These are phyloP conservation scores for Centrapalus pauciflorus DNA, from an alignment of 129 eudicot species.

Conservation along the genomic window DNA sequence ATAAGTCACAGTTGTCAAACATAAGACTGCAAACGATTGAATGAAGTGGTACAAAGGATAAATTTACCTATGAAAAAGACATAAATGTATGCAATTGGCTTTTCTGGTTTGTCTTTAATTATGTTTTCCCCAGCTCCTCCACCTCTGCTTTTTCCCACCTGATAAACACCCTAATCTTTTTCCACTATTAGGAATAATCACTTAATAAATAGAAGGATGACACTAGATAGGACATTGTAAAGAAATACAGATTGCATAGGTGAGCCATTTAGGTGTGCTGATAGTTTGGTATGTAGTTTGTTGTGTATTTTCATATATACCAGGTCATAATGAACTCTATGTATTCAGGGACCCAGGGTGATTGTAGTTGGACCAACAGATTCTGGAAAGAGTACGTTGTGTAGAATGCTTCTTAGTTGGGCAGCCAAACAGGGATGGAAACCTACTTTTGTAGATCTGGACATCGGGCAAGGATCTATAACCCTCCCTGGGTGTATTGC, in stretches of 20 bases:
- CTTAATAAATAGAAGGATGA: neutral
- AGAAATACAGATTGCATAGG: neutral
- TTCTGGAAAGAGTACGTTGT: slow-evolving; percentile 92
- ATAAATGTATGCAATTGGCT: neutral
- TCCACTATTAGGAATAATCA: too few species aligned
- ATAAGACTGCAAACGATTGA: neutral
- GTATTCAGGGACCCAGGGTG: slow-evolving; percentile 81
- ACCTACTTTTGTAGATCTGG: slow-evolving; percentile 95
- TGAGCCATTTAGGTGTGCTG: neutral
- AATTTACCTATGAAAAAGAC: neutral
- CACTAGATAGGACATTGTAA: neutral
- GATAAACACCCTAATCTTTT: too few species aligned
- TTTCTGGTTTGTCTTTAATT: too few species aligned
- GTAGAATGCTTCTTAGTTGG: slow-evolving; percentile 99
- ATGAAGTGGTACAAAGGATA: neutral
- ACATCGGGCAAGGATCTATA: slow-evolving; percentile 93
- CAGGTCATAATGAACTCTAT: neutral
- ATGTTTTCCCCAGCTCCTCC: too few species aligned
- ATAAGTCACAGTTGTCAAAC: neutral
- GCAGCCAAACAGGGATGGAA: slow-evolving; percentile 99
- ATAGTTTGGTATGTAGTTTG: neutral
- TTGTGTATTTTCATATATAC: neutral
- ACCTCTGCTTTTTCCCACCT: too few species aligned
- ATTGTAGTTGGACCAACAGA: slow-evolving; percentile 98
- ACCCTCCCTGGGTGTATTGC: slow-evolving; percentile 90